These are phyloP conservation scores for Tolypocladium sp. DNA, from an alignment of 2,329 filamentous ascomycete genomes.

Conservation along the genomic window DNA sequence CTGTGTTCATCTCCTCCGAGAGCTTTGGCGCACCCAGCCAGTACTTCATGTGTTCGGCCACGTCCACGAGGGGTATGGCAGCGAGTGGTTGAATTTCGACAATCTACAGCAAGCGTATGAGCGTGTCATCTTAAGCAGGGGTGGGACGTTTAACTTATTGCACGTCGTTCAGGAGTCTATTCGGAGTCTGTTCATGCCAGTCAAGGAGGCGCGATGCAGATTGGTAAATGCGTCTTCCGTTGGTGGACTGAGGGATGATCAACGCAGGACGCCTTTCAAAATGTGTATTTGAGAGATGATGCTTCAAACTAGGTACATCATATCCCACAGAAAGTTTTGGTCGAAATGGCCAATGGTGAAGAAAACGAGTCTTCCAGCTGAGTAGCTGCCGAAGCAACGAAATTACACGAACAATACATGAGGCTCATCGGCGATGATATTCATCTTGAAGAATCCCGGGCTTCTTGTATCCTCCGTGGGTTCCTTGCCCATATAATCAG, in stretches of 20 bases:
- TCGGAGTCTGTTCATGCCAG: not conserved
- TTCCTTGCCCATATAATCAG: not conserved
- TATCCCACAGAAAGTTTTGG: too few relatives aligned
- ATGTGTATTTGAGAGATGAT: not conserved
- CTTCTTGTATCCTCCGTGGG: not conserved
- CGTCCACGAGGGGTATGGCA: slow-evolving; percentile 46
- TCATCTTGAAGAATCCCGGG: not conserved
- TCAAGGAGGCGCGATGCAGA: not conserved
- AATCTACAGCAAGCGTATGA: slow-evolving; percentile 9
- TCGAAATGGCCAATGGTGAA: too few relatives aligned
- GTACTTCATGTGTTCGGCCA: slow-evolving; percentile 57
- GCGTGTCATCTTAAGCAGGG: not conserved
- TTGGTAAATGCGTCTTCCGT: not conserved
- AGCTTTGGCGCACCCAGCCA: slow-evolving; percentile 47
- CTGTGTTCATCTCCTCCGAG: slow-evolving; percentile 24
- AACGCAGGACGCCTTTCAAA: not conserved
- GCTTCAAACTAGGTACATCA: too few relatives aligned
- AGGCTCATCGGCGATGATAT: not conserved
- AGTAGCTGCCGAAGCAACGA: not conserved
- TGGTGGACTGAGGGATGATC: not conserved
- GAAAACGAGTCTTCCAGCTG: too few relatives aligned
- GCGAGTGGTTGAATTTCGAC: slow-evolving; percentile 20
- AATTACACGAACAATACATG: not conserved
- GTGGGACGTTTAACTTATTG: not conserved
- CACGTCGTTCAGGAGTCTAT: not conserved